Percentiles rank a stretch among this genome's conserved stretches.
These are phyloP conservation scores for Globisporangium middletonii DNA, from an alignment of 352 stramenopile genomes.

Conservation along the genomic window DNA sequence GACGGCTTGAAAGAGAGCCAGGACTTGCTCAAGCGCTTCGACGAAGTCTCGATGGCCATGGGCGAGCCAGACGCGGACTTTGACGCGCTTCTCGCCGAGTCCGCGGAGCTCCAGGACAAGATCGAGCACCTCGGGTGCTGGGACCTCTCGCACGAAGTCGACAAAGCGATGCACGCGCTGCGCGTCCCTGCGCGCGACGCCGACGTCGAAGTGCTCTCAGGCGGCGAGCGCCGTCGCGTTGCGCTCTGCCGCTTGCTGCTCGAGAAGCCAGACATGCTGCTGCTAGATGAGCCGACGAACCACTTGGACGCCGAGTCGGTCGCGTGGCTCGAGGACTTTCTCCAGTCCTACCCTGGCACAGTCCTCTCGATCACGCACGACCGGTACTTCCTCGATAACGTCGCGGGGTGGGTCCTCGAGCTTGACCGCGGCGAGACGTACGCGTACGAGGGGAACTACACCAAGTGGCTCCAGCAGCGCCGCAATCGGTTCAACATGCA, in stretches of 20 bases:
- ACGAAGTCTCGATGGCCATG: conserved; percentile 86
- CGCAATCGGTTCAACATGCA: conserved; percentile 93
- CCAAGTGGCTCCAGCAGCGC: conserved; percentile 94
- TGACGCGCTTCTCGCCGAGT: conserved; percentile 76
- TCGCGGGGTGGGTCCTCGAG: conserved; percentile 97
- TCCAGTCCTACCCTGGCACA: conserved; percentile 94
- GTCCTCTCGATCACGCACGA: conserved; percentile 99
- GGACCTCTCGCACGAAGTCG: conserved; percentile 75
- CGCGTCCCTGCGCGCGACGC: conserved; percentile 62
- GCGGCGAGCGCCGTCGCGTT: conserved; percentile 94
- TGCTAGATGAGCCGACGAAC: conserved; percentile 98
- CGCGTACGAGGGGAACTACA: conserved; percentile 98
- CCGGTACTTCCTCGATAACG: conserved; percentile 98
- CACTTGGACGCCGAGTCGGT: conserved; percentile 97
- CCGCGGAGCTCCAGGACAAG: conserved; percentile 81
- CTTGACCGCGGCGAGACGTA: conserved; percentile 95
- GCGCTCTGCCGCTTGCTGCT: conserved; percentile 94
- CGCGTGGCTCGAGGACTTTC: conserved; percentile 96
- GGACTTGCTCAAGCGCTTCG: conserved; percentile 71
- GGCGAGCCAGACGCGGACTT: conserved; percentile 88
- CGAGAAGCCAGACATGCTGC: conserved; percentile 94
- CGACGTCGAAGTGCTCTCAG: conserved; percentile 79
- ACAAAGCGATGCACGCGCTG: conserved; percentile 78
- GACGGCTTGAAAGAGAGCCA: conserved; percentile 83
- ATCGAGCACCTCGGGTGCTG: conserved; percentile 85